A percentile compares a stretch with the other conserved stretches of the same genome.
Evolutionary conservation across 2,329 filamentous ascomycete species (phyloP).

Genomic region (Xylaria sp.): DNA sequence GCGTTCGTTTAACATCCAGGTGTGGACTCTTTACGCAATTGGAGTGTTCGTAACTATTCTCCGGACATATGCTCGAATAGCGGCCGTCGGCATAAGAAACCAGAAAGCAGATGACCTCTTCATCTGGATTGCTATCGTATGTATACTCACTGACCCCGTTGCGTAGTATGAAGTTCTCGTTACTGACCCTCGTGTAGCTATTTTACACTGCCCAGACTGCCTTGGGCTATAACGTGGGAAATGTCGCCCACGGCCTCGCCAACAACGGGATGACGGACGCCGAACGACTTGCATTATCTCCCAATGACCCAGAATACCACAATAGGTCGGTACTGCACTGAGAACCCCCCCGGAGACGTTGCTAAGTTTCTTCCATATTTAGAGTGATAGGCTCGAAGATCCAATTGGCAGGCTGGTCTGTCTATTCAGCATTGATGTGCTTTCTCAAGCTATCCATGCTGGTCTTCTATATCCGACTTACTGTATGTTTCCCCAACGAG

Average conservation of each 20-base stretch:
- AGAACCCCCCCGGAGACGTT: neutral
- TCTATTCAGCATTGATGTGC: conserved; percentile 64
- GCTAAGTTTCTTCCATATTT: conserved; percentile 16
- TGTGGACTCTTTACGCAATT: conserved; percentile 51
- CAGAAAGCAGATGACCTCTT: conserved; percentile 52
- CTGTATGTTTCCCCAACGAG: conserved; percentile 46
- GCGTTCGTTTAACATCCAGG: conserved; percentile 49
- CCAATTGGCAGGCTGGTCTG: conserved; percentile 63
- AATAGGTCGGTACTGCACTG: conserved; percentile 39
- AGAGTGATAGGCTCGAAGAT: conserved; percentile 58
- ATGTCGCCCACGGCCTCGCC: conserved; percentile 59
- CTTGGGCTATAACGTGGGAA: conserved; percentile 60
- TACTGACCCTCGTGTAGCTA: conserved; percentile 50
- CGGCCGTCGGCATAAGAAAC: conserved; percentile 47
- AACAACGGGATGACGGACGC: conserved; percentile 66
- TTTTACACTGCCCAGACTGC: conserved; percentile 62
- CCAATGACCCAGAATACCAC: conserved; percentile 56
- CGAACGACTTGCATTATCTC: conserved; percentile 55
- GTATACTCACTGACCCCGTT: conserved; percentile 25
- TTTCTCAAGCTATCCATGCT: conserved; percentile 64
- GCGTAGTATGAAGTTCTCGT: neutral
- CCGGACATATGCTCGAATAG: conserved; percentile 51
- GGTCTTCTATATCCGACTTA: conserved; percentile 64
- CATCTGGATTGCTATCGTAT: conserved; percentile 51
- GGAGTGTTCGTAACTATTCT: conserved; percentile 50